Evolutionary conservation across 495 filamentous ascomycete species (phyloP).

Genomic region (Penicillium ochrochloron): DNA sequence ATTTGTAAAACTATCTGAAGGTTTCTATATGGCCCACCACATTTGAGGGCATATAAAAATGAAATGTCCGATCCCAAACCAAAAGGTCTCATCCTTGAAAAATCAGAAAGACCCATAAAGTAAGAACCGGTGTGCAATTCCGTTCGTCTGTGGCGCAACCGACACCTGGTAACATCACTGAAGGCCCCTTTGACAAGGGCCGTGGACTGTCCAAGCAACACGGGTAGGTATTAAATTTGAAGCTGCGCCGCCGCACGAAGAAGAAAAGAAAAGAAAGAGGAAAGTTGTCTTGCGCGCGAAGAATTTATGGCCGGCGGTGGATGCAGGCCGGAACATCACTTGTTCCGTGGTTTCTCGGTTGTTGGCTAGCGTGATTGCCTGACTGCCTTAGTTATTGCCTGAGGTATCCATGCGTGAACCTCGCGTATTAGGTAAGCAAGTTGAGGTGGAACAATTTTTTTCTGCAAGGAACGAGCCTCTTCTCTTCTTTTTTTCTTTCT

Average conservation of each 20-base stretch:
- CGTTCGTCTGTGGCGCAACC: conserved; percentile 63
- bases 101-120: conserved; percentile 54
- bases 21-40: background rate
- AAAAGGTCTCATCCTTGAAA: conserved; percentile 53
- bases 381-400: background rate
- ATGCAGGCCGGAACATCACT: conserved; percentile 12
- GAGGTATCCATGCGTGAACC: background rate
- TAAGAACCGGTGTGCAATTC: conserved; percentile 64
- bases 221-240: conserved; percentile 43
- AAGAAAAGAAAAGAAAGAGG: conserved; percentile 46
- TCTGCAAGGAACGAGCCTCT: conserved; percentile 10
- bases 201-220: conserved; percentile 57
- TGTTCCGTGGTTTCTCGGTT: conserved; percentile 18
- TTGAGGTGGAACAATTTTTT: conserved; percentile 12
- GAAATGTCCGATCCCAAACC: conserved; percentile 56
- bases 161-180: conserved; percentile 61
- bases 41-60: conserved; percentile 21
- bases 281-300: conserved; percentile 15
- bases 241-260: conserved; percentile 68
- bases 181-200: conserved; percentile 27
- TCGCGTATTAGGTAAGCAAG: conserved; percentile 16
- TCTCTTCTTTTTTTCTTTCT: conserved; percentile 32
- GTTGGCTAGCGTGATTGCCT: background rate
- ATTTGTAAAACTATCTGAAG: background rate
- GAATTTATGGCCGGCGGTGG: conserved; percentile 35